A percentile compares a stretch with the other conserved stretches of the same genome.
These are phyloP conservation scores for Carpinus viminea DNA, from an alignment of 306 rosid species.

Conservation along the genomic window DNA sequence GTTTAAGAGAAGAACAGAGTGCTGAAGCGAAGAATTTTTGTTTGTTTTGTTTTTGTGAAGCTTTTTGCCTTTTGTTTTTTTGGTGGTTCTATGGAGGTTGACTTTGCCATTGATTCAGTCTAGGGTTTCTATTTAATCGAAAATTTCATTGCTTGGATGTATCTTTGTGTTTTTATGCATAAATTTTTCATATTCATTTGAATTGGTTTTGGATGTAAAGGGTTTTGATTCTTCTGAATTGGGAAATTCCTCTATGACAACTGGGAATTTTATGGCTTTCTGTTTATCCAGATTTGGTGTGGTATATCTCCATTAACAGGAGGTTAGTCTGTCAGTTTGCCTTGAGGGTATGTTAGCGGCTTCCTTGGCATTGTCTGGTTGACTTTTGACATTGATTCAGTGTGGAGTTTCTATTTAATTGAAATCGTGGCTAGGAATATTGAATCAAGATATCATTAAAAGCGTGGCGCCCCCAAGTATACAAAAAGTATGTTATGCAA, in stretches of 20 bases:
- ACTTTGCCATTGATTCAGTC: conserved; percentile 19
- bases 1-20: too few species aligned
- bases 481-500: conserved; percentile 56
- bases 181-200: background rate
- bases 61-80: conserved; percentile 21
- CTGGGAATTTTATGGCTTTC: conserved; percentile 17
- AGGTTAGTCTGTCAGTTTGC: conserved; percentile 63
- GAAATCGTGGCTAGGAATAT: conserved; percentile 30
- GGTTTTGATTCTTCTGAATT: conserved; percentile 13
- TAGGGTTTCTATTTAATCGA: conserved; percentile 26
- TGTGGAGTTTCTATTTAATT: conserved; percentile 25
- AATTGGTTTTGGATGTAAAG: background rate
- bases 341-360: conserved; percentile 66
- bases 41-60: conserved; percentile 9
- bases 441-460: background rate
- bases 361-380: conserved; percentile 19
- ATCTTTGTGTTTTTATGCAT: background rate
- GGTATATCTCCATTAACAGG: conserved; percentile 82
- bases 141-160: conserved; percentile 3
- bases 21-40: conserved; percentile 16
- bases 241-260: background rate
- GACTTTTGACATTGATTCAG: conserved; percentile 24
- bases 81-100: conserved; percentile 23
- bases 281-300: conserved; percentile 62
- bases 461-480: too few species aligned